Conservation (phyloP, 2,329 filamentous ascomycete genomes). For the Talaromyces sp. region DNA sequence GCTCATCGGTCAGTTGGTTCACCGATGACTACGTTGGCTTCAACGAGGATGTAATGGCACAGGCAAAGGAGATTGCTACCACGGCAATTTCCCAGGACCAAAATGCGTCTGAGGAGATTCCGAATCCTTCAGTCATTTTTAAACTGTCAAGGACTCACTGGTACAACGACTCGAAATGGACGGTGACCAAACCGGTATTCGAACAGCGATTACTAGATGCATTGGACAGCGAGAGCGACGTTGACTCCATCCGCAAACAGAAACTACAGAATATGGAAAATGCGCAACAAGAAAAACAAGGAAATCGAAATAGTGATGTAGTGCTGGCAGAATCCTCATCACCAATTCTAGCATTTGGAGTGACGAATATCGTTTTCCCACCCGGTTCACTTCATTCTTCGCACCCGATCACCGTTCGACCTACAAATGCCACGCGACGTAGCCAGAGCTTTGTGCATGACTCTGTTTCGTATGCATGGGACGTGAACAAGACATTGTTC, state of each 20-base stretch:
- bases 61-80: conserved; percentile 4
- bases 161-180: conserved; percentile 17
- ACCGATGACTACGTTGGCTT: conserved; percentile 15
- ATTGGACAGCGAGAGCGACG: neutral
- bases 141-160: conserved; percentile 16
- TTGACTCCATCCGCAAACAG: conserved; percentile 1
- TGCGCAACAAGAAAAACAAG: neutral
- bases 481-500: conserved; percentile 16
- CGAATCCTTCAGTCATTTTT: conserved; percentile 12
- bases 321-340: conserved; percentile 14
- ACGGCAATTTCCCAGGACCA: conserved; percentile 4
- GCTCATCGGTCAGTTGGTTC: conserved; percentile 12
- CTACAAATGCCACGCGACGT: conserved; percentile 14
- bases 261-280: conserved; percentile 1
- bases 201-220: neutral
- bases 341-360: conserved; percentile 12
- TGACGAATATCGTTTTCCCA: conserved; percentile 14
- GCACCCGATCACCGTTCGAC: conserved; percentile 12
- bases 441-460: conserved; percentile 15
- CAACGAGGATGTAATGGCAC: conserved; percentile 13
- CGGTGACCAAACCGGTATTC: conserved; percentile 8
- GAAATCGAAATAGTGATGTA: neutral
- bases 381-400: conserved; percentile 14
- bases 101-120: neutral
- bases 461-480: conserved; percentile 15